phyloP scores from a whole-genome alignment of 345 rosid genomes.

The Balakata baccata region DNA sequence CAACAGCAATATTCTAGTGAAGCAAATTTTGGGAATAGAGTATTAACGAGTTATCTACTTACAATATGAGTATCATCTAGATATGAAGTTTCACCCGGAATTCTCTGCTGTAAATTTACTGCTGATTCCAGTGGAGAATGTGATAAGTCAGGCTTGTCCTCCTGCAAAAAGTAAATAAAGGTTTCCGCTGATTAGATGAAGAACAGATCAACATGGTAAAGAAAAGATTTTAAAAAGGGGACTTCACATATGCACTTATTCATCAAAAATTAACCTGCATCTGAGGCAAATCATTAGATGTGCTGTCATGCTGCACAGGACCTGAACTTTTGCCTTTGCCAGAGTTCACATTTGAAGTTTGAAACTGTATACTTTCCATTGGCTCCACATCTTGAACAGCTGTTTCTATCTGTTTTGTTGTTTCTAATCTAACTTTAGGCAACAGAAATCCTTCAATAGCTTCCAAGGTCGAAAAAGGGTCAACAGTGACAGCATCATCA shows the following conservation, averaged over 20 bases:
- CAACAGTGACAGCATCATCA: constrained; percentile 59
- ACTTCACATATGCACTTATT: neutral
- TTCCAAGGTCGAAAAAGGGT: constrained; percentile 69
- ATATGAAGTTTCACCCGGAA: constrained; percentile 25
- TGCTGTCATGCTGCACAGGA: constrained; percentile 39
- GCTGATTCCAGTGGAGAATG: constrained; percentile 33
- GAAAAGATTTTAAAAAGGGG: neutral
- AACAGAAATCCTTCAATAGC: constrained; percentile 61
- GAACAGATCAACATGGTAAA: neutral
- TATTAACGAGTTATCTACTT: constrained; percentile 16
- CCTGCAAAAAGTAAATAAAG: constrained; percentile 23
- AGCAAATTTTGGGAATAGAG: neutral
- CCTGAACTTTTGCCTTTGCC: constrained; percentile 51
- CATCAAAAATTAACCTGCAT: constrained; percentile 43
- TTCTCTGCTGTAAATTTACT: constrained; percentile 24
- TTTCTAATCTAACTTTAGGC: constrained; percentile 50
- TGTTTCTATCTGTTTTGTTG: constrained; percentile 34
- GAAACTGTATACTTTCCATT: constrained; percentile 34
- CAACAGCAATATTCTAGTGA: neutral
- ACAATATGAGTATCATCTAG: constrained; percentile 28
- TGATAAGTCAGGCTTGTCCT: constrained; percentile 31
- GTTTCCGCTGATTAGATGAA: neutral
- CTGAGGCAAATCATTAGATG: constrained; percentile 38
- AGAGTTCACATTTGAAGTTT: constrained; percentile 41
- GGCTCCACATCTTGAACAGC: constrained; percentile 35